Evolutionary conservation across 2,329 filamentous ascomycete species (phyloP).

Genomic region (Fonsecaea multimorphosa): DNA sequence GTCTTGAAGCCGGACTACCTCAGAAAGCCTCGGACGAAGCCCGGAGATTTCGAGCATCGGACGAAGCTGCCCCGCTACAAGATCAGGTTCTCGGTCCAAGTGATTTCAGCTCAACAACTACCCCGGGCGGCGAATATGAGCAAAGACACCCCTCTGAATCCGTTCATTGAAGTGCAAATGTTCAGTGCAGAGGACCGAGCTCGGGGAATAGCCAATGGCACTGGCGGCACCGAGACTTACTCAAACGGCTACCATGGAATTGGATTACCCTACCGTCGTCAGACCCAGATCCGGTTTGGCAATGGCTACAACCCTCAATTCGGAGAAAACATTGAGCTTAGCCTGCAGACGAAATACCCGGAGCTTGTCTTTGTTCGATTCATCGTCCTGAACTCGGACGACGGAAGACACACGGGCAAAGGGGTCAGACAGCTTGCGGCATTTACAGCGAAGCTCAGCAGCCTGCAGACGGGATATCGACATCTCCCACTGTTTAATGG

Average conservation of each 20-base stretch:
- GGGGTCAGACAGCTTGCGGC: constrained; percentile 73
- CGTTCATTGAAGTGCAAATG: constrained; percentile 93
- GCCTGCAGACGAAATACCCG: constrained; percentile 89
- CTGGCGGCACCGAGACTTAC: constrained; percentile 68
- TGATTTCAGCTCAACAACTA: constrained; percentile 93
- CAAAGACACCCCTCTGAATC: constrained; percentile 79
- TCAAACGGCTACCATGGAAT: constrained; percentile 70
- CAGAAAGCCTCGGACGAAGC: constrained; percentile 52
- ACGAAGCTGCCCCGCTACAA: constrained; percentile 51
- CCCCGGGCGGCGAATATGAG: constrained; percentile 78
- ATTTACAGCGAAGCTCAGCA: constrained; percentile 90
- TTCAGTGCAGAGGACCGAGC: constrained; percentile 92
- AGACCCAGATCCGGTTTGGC: constrained; percentile 79
- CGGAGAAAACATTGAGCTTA: constrained; percentile 77
- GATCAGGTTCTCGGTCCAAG: constrained; percentile 82
- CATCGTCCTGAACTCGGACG: constrained; percentile 84
- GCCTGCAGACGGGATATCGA: constrained; percentile 88
- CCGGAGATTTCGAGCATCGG: constrained; percentile 44
- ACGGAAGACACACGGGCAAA: constrained; percentile 73
- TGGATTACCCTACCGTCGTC: constrained; percentile 74
- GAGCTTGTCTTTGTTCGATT: constrained; percentile 92
- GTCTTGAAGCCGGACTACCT: constrained; percentile 90
- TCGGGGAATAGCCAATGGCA: constrained; percentile 70
- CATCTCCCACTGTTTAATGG: constrained; percentile 88
- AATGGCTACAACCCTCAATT: constrained; percentile 96